Conservation (phyloP, 2,329 filamentous ascomycete species). For the Penicillium sp. region DNA sequence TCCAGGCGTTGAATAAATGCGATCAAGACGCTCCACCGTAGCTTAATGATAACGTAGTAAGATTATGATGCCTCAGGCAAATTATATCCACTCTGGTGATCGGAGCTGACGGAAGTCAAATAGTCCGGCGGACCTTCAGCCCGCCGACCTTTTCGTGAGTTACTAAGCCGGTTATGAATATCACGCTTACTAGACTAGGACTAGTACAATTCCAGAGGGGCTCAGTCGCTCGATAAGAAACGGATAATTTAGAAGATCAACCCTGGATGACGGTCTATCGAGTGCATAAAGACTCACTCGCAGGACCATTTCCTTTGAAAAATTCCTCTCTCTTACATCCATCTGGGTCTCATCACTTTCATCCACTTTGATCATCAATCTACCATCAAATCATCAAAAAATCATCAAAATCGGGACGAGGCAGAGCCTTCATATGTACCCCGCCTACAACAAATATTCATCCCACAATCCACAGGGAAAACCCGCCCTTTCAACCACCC, state of each 20-base stretch:
- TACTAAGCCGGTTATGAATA: not conserved
- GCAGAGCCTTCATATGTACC: slow-evolving; percentile 24
- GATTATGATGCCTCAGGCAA: slow-evolving; percentile 19
- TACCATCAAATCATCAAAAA: not conserved
- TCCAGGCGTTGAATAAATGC: slow-evolving; percentile 1
- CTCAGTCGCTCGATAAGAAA: slow-evolving; percentile 14
- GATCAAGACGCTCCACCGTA: slow-evolving; percentile 6
- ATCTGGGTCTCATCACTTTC: not conserved
- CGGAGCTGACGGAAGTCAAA: not conserved
- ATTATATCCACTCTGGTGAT: not conserved
- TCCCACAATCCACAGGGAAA: slow-evolving; percentile 22
- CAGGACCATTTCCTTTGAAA: not conserved
- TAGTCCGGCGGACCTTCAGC: slow-evolving; percentile 5
- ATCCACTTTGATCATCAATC: not conserved
- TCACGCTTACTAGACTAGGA: not conserved
- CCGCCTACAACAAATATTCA: slow-evolving; percentile 30
- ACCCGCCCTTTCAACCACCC: slow-evolving; percentile 10
- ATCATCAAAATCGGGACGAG: not conserved
- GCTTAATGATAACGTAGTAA: slow-evolving; percentile 27
- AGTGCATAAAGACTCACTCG: slow-evolving; percentile 4
- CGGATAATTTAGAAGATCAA: not conserved
- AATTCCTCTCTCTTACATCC: not conserved
- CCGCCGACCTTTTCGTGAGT: not conserved
- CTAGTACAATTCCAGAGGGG: not conserved
- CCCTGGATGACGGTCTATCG: not conserved